Evolutionary conservation across 1,284 basidiomycete genomes (phyloP), one percentile per base, ranked within the genome.

Genomic region (Neotropicomus parvogracilis): DNA sequence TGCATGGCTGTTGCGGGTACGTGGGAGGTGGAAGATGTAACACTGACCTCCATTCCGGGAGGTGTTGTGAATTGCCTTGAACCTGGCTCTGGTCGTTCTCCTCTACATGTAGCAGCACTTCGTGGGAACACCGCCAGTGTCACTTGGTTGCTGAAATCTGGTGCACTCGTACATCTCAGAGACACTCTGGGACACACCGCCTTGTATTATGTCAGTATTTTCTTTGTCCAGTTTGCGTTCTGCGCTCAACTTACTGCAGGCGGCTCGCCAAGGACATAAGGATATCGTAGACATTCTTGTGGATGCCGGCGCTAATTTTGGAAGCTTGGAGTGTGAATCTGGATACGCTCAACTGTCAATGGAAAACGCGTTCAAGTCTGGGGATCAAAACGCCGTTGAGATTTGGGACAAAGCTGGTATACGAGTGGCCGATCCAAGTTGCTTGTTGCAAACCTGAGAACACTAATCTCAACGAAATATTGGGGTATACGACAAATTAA

Each of bases 141-240:
- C 21, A 70, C 75, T 27, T 60, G 79, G 31, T 70, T 97, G 28
- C 73, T 97, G 28, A 74, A 81, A 50, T 80, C 81, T 1, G 93
- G 93, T 2, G 90, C 91, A 2, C 75, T 91, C n/a, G 92, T 97
- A 10, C 93, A 95, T 66, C 71, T 87, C 9, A 76, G 90, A 36
- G 89, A 93, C 59, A 65, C 69, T 3, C 71, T 89, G 34, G 90
- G 88, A 1, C 91, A 94, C 59, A 92, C 91, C 13, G 79, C 91
- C 6, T 67, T 91, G 19, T 91, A 90, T 65, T 87, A 90, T 67
- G 87, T 85, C 55, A 56, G 80, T 51, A 24, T 63, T 17, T 31
- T 49, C 34, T 53, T 39, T 36, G 20, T 20, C 21, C 33, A 14
- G 6, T 13, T 24, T 33, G 31, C 19, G 24, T 33, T 36, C 40